phyloP scores from a whole-genome alignment of 2,329 filamentous ascomycete species.

The Paecilomyces dactylethromorphus region DNA sequence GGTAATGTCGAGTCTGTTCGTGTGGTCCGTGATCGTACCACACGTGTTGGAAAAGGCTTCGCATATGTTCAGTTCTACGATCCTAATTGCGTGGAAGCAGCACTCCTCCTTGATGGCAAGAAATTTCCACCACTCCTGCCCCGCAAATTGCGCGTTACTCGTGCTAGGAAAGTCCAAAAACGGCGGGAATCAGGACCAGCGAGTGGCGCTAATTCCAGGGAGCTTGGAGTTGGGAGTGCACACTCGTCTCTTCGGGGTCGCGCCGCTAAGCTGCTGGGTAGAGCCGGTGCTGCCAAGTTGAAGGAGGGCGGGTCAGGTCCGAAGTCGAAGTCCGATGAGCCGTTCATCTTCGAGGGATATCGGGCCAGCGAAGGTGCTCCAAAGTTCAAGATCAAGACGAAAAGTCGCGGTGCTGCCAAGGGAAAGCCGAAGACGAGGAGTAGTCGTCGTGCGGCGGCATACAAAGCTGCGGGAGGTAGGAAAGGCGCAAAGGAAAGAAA shows the following conservation, averaged over 20 bases:
- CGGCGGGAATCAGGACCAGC: constrained; percentile 19
- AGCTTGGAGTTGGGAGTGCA: constrained; percentile 18
- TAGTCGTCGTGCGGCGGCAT: constrained; percentile 36
- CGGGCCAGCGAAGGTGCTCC: constrained; percentile 31
- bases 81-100: constrained; percentile 81
- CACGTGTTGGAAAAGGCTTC: constrained; percentile 91
- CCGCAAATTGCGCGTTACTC: constrained; percentile 73
- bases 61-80: constrained; percentile 97
- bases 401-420: constrained; percentile 31
- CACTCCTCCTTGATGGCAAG: constrained; percentile 80
- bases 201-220: constrained; percentile 12
- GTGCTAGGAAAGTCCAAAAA: constrained; percentile 66
- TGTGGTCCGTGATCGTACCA: constrained; percentile 81
- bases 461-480: constrained; percentile 31
- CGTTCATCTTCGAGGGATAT: constrained; percentile 40
- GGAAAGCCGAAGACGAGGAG: constrained; percentile 37
- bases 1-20: constrained; percentile 90
- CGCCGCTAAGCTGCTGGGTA: constrained; percentile 30
- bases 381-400: constrained; percentile 28
- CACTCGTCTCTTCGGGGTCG: constrained; percentile 33
- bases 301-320: constrained; percentile 15
- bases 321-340: constrained; percentile 13
- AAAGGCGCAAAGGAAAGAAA: constrained; percentile 8
- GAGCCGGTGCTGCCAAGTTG: constrained; percentile 31
- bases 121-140: constrained; percentile 94